Evolutionary conservation across 208 protist genomes (phyloP).

Genomic region (Crithidia acanthocephali): DNA sequence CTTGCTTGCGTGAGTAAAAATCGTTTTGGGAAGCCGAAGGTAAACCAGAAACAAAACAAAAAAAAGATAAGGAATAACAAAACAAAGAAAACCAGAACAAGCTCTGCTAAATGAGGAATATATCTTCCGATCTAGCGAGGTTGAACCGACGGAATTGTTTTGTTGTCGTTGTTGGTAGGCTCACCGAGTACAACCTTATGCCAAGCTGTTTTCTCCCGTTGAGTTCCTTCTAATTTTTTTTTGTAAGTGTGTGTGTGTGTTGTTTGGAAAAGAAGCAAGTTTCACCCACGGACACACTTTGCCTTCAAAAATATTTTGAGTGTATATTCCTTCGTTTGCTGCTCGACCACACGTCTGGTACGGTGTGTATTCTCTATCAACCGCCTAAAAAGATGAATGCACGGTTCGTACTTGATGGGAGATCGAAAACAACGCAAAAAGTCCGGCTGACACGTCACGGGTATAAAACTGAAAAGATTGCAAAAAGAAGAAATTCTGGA

Average conservation of each 20-base stretch:
- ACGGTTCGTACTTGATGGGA: no score
- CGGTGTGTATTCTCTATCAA: no score
- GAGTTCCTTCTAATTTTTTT: neutral
- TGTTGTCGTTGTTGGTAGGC: neutral
- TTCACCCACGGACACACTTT: neutral
- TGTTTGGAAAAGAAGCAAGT: no score
- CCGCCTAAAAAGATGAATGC: no score
- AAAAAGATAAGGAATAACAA: constrained; percentile 2
- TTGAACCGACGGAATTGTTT: neutral
- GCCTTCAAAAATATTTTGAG: no score
- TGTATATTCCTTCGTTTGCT: no score
- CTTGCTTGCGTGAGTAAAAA: neutral
- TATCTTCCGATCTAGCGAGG: neutral
- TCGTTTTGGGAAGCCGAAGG: neutral
- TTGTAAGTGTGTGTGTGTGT: neutral
- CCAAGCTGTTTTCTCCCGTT: neutral
- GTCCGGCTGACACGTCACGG: neutral
- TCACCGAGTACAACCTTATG: neutral
- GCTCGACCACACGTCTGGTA: no score
- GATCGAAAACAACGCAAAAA: neutral
- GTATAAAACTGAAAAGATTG: no score
- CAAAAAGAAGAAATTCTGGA: neutral
- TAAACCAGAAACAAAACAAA: neutral
- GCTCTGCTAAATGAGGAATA: constrained; percentile 6
- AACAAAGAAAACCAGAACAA: neutral